Evolutionary conservation across 2,329 filamentous ascomycete genomes (phyloP).

Genomic region (Diaporthe velutina): DNA sequence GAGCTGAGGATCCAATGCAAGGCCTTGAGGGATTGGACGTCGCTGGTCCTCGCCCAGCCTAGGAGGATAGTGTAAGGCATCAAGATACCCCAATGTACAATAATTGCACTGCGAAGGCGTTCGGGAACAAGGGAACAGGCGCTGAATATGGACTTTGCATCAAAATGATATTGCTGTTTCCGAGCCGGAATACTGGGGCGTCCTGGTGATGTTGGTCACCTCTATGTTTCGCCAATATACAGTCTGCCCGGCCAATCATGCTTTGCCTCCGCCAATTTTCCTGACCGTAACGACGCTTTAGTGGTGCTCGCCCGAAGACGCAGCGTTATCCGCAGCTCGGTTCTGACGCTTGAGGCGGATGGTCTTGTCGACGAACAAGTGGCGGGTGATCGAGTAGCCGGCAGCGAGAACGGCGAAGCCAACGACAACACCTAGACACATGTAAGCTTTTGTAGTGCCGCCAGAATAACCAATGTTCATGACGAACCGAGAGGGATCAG

Average conservation of each 20-base stretch:
- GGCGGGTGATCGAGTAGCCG: conserved; percentile 83
- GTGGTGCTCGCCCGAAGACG: conserved; percentile 52
- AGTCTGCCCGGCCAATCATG: conserved; percentile 25
- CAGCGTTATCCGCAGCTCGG: conserved; percentile 57
- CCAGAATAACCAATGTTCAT: conserved; percentile 39
- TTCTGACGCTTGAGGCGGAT: conserved; percentile 86
- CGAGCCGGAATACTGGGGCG: conserved; percentile 23
- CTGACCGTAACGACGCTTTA: conserved; percentile 43
- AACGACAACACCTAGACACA: conserved; percentile 81
- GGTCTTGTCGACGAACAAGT: conserved; percentile 91
- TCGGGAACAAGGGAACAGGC: conserved; percentile 42
- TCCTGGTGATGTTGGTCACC: conserved; percentile 33
- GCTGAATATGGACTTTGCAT: conserved; percentile 39
- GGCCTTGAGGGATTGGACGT: conserved; percentile 93
- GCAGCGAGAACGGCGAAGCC: conserved; percentile 86
- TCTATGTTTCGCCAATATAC: conserved; percentile 40
- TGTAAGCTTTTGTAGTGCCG: conserved; percentile 44
- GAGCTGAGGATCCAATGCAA: conserved; percentile 90
- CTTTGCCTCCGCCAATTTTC: conserved; percentile 38
- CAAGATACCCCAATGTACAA: conserved; percentile 39
- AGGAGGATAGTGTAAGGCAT: conserved; percentile 41
- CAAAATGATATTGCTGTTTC: conserved; percentile 32
- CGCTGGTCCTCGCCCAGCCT: conserved; percentile 87
- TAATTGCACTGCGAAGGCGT: conserved; percentile 62
- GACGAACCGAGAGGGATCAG: conserved; percentile 91